These are phyloP conservation scores for Didymella segeticola DNA, from an alignment of 2,329 filamentous ascomycete genomes.

Conservation along the genomic window DNA sequence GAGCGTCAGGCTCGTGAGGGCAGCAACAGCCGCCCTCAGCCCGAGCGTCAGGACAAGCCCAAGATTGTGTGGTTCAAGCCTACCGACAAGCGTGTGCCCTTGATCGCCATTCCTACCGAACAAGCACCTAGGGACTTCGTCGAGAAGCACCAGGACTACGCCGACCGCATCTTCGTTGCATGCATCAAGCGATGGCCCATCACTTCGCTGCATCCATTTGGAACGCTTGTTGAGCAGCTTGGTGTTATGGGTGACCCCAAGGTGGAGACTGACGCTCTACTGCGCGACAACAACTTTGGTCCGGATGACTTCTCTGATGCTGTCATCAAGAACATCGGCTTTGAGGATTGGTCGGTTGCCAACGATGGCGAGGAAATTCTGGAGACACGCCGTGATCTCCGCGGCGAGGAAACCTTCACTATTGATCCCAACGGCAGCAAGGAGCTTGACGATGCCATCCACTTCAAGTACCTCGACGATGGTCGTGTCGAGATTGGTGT, in stretches of 20 bases:
- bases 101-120: conserved; percentile 98
- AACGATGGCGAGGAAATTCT: conserved; percentile 81
- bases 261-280: conserved; percentile 95
- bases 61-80: conserved; percentile 99
- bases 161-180: conserved; percentile 96
- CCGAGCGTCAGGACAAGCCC: conserved; percentile 91
- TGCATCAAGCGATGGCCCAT: conserved; percentile 99
- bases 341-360: conserved; percentile 87
- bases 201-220: conserved; percentile 98
- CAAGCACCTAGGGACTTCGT: conserved; percentile 98
- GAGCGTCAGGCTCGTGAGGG: conserved; percentile 92
- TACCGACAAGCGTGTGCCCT: conserved; percentile 95
- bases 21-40: conserved; percentile 72
- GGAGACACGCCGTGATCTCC: conserved; percentile 84
- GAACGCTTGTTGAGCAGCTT: conserved; percentile 94
- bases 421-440: conserved; percentile 88
- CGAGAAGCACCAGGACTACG: conserved; percentile 97
- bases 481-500: conserved; percentile 93
- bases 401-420: conserved; percentile 86
- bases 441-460: conserved; percentile 90
- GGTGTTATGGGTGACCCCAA: conserved; percentile 97
- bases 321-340: conserved; percentile 88
- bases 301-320: conserved; percentile 98
- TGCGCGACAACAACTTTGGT: conserved; percentile 98
- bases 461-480: conserved; percentile 83